Evolutionary conservation across 2,329 filamentous ascomycete genomes (phyloP), one percentile per base, ranked within the genome.

Genomic region (Aaosphaeria pasadenensis): DNA sequence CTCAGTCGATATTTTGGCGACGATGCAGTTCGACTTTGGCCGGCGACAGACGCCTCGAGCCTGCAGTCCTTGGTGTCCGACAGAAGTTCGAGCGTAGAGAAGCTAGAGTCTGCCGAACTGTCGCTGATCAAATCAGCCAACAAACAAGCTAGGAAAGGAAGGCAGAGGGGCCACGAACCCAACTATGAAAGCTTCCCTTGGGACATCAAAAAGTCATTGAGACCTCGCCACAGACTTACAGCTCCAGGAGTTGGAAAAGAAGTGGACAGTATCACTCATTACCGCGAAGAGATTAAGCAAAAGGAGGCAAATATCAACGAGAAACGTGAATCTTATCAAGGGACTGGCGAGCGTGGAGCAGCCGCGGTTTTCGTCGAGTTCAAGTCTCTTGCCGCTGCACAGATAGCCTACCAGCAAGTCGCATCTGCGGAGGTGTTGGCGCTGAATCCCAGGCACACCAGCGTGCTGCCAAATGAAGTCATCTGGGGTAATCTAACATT

Each of bases 211-310:
- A 87, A 48, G 87, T 87, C 54, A 80, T 80, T 48, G 9, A 55
- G 71, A 5, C 71, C 70, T 4, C 71, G 64, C 1, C 67, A 72
- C 43, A 57, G 58, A 7, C 49, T 69, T 40, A 64, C 61, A 4
- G 53, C 62, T 17, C 55, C 94, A 24, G 77, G 88, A 42, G 81
- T 91, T 56, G 88, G 91, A 57, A 86, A 90, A 65, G 94, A 95
- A 69, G 91, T 96, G 11, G 94, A 99, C 72, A 94, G 91, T 0
- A 96, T 99, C 69, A 84, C 92, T 53, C 96, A 88, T 87, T 88
- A 85, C 54, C 87, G 94, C 44, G 76, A 79, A 1, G 87, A 95
- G 69, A 82, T 96, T 45, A 82, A 86, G 54, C 84, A 84, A 43
- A 81, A 95, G 40, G 85, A 87, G 45, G 86, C 88, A 0, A 79